phyloP scores from a whole-genome alignment of 2,329 filamentous ascomycete species.

The Paraconiothyrium sp. region DNA sequence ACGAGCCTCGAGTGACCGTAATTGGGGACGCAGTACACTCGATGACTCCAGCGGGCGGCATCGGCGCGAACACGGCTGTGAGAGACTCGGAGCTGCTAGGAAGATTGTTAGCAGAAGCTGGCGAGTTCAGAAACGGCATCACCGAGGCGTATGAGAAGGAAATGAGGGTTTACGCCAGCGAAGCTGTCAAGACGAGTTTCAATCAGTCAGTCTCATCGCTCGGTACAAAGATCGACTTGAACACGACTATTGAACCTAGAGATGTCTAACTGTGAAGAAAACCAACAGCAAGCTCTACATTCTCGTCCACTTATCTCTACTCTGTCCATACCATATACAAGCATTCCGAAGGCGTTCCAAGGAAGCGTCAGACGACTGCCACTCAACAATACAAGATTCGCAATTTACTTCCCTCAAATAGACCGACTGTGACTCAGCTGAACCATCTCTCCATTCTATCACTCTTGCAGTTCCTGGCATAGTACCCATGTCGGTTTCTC shows the following conservation, averaged over 20 bases:
- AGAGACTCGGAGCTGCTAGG: constrained; percentile 54
- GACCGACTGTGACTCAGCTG: background rate
- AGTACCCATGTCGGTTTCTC: constrained; percentile 11
- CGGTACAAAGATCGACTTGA: constrained; percentile 29
- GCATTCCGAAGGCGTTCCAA: background rate
- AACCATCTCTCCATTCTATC: background rate
- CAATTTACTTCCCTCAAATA: background rate
- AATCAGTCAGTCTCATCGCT: constrained; percentile 34
- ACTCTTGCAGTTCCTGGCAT: constrained; percentile 4
- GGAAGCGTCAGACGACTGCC: background rate
- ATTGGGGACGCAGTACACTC: constrained; percentile 58
- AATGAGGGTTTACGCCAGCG: constrained; percentile 48
- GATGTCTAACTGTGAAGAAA: background rate
- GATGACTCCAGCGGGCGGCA: constrained; percentile 58
- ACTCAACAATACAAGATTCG: background rate
- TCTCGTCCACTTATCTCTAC: background rate
- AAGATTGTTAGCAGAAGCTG: constrained; percentile 46
- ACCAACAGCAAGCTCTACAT: too few species aligned
- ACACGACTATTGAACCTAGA: background rate
- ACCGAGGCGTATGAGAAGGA: constrained; percentile 51
- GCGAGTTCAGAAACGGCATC: constrained; percentile 39
- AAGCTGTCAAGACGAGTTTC: constrained; percentile 63
- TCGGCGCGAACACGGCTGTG: constrained; percentile 58
- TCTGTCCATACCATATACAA: background rate
- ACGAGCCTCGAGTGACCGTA: constrained; percentile 61